Conservation (phyloP, 257 asterid genomes). For the Solanum clarkiae region DNA sequence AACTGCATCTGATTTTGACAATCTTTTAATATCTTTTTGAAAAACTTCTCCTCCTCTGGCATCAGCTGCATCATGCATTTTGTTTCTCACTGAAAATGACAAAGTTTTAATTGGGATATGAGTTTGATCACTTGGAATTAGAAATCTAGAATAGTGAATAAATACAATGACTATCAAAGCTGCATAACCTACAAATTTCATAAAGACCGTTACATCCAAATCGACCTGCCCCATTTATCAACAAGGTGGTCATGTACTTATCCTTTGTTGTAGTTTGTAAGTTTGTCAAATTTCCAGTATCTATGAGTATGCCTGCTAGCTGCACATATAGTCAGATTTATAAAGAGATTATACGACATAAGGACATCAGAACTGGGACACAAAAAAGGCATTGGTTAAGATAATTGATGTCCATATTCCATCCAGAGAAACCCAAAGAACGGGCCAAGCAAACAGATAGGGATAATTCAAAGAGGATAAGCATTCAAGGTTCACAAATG, state of each 20-base stretch:
- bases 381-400: background rate
- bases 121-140: background rate
- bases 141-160: background rate
- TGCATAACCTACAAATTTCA: constrained; percentile 41
- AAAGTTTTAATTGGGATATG: background rate
- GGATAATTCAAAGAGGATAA: background rate
- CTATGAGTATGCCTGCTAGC: constrained; percentile 79
- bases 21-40: background rate
- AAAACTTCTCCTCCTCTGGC: background rate
- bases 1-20: background rate
- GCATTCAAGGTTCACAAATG: background rate
- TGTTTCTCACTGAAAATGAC: constrained; percentile 47
- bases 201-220: constrained; percentile 72
- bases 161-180: background rate
- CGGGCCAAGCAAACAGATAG: background rate
- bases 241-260: constrained; percentile 66
- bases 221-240: constrained; percentile 79
- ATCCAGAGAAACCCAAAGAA: background rate
- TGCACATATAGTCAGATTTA: constrained; percentile 10
- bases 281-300: constrained; percentile 56
- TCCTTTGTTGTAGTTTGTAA: constrained; percentile 50
- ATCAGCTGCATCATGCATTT: constrained; percentile 13
- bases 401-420: background rate
- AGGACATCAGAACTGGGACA: background rate
- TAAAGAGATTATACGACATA: background rate